A percentile compares a stretch with the other conserved stretches of the same genome.
Evolutionary conservation across 495 filamentous ascomycete genomes (phyloP).

Genomic region (Aspergillus campestris): DNA sequence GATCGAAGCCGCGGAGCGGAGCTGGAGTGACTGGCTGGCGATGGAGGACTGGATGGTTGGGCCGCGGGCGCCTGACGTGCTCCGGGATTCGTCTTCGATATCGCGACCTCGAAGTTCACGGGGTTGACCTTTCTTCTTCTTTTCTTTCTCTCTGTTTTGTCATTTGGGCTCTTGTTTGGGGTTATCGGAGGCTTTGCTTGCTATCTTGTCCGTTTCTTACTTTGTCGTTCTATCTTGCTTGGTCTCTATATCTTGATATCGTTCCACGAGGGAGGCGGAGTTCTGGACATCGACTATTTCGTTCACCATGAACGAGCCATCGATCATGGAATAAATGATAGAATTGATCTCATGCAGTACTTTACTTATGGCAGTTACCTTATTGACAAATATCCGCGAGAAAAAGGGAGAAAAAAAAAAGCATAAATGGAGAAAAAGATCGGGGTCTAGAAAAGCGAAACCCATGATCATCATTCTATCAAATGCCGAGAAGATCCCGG

Average conservation of each 20-base stretch:
- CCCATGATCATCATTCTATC: too few relatives aligned
- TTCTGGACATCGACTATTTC: too few relatives aligned
- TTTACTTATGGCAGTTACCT: constrained; percentile 7
- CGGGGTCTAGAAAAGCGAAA: too few relatives aligned
- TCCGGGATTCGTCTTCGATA: constrained; percentile 36
- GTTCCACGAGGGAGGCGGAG: too few relatives aligned
- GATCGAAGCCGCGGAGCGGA: constrained; percentile 73
- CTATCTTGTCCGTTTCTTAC: too few relatives aligned
- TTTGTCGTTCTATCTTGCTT: too few relatives aligned
- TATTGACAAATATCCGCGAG: not conserved
- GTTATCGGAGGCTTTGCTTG: not conserved
- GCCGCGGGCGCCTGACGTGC: constrained; percentile 42
- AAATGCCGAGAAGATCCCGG: too few relatives aligned
- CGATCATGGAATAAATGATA: too few relatives aligned
- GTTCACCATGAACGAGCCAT: too few relatives aligned
- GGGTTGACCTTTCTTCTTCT: constrained; percentile 9
- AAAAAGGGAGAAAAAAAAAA: not conserved
- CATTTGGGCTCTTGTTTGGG: not conserved
- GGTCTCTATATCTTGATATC: too few relatives aligned
- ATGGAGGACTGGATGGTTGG: constrained; percentile 98
- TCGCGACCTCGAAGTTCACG: constrained; percentile 30
- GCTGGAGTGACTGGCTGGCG: constrained; percentile 79
- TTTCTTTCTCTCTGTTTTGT: constrained; percentile 3
- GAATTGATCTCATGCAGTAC: too few relatives aligned
- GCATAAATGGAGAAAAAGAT: not conserved